Percentiles rank a stretch among this genome's conserved stretches.
These are phyloP conservation scores for Mycena rosella DNA, from an alignment of 768 basidiomycete species.

Conservation along the genomic window DNA sequence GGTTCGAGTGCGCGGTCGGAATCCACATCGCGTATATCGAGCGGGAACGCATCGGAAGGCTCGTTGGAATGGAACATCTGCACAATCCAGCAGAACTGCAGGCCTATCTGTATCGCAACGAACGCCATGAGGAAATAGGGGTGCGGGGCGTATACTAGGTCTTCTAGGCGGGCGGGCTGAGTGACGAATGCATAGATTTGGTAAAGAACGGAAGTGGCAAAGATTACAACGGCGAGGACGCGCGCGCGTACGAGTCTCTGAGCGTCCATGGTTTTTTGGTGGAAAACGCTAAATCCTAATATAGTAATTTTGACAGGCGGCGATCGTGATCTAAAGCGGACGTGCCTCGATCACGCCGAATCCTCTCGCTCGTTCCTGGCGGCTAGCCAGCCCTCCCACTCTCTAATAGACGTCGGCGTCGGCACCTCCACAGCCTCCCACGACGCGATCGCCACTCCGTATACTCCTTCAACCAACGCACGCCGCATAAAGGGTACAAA, in stretches of 20 bases:
- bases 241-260: constrained; percentile 19
- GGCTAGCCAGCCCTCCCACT: constrained; percentile 50
- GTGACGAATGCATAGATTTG: constrained; percentile 1
- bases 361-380: background rate
- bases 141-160: constrained; percentile 24
- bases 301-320: background rate
- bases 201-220: background rate
- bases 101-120: constrained; percentile 19
- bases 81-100: constrained; percentile 28
- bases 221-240: constrained; percentile 3
- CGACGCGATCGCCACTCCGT: constrained; percentile 54
- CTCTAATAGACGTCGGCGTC: constrained; percentile 40
- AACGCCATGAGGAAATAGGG: constrained; percentile 24
- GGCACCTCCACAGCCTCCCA: constrained; percentile 41
- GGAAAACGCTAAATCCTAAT: background rate
- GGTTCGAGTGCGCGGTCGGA: constrained; percentile 27
- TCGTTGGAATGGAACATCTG: constrained; percentile 11
- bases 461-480: constrained; percentile 83
- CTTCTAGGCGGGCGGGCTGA: background rate
- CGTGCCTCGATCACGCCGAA: background rate
- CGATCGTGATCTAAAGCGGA: background rate
- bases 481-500: constrained; percentile 79
- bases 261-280: constrained; percentile 9
- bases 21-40: background rate
- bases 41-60: background rate